These are phyloP conservation scores for Cucumis melo DNA, from an alignment of 306 rosid genomes.

Conservation along the genomic window DNA sequence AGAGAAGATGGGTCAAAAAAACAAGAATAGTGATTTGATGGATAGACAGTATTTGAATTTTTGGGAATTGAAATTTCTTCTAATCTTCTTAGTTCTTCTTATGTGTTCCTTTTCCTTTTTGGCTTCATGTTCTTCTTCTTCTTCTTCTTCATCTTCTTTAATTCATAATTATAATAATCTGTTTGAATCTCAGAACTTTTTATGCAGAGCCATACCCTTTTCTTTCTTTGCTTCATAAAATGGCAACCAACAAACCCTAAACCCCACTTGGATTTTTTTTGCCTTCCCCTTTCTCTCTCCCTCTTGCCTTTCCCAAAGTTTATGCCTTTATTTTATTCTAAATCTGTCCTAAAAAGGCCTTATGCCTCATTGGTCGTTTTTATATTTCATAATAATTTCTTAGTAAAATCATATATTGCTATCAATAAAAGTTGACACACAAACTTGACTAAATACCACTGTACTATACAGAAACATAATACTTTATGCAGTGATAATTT, in stretches of 20 bases:
- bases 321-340: not conserved
- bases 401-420: too few species aligned
- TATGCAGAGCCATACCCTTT: not conserved
- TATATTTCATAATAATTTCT: too few species aligned
- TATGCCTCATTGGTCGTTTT: too few species aligned
- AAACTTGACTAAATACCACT: too few species aligned
- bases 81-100: not conserved
- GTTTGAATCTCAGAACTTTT: not conserved
- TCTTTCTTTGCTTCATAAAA: conserved; percentile 16
- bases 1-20: not conserved
- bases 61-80: not conserved
- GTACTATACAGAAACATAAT: too few species aligned
- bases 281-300: not conserved
- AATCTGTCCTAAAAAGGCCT: too few species aligned
- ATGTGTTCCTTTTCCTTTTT: not conserved
- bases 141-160: not conserved
- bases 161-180: not conserved
- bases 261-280: conserved; percentile 24
- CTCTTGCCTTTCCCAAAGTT: not conserved
- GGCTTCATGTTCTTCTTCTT: not conserved
- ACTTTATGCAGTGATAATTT: too few species aligned
- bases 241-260: conserved; percentile 16
- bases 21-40: not conserved
- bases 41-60: not conserved
- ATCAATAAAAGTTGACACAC: too few species aligned